Percentiles rank a stretch among this genome's conserved stretches.
Evolutionary conservation across 208 protist genomes (phyloP).

Genomic region (Entamoeba histolytica): DNA sequence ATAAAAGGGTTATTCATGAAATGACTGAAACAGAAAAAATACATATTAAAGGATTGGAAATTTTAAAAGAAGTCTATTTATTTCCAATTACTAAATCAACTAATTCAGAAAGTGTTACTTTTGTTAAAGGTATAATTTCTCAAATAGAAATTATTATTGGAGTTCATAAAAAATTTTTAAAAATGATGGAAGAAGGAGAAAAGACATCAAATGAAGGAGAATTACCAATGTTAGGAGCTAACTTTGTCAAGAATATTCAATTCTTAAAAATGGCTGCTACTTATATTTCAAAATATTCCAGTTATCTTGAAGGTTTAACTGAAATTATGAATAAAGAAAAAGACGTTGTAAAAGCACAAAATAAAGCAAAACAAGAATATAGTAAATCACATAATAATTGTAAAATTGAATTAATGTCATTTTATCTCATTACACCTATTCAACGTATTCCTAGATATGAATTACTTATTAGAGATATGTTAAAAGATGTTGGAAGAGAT

Average conservation of each 20-base stretch:
- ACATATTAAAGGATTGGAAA: background rate
- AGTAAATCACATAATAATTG: background rate
- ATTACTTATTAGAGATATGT: background rate
- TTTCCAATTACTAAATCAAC: background rate
- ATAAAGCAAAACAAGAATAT: background rate
- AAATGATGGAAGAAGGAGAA: background rate
- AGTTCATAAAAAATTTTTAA: background rate
- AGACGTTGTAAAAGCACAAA: background rate
- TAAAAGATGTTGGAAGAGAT: background rate
- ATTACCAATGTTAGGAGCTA: background rate
- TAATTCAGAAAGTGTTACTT: background rate
- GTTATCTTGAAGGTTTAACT: background rate
- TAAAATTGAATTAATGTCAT: background rate
- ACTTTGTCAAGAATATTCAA: background rate
- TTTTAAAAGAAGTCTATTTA: background rate
- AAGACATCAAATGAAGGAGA: background rate
- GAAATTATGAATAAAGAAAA: background rate
- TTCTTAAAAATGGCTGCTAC: background rate
- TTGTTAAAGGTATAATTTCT: background rate
- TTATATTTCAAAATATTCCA: background rate
- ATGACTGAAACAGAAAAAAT: background rate
- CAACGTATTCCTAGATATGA: background rate
- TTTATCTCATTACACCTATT: background rate
- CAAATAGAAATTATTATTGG: background rate
- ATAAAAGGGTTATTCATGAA: background rate